Evolutionary conservation across 2,329 filamentous ascomycete genomes (phyloP), one percentile per base, ranked within the genome.

Genomic region (Cordyceps pruinosa): DNA sequence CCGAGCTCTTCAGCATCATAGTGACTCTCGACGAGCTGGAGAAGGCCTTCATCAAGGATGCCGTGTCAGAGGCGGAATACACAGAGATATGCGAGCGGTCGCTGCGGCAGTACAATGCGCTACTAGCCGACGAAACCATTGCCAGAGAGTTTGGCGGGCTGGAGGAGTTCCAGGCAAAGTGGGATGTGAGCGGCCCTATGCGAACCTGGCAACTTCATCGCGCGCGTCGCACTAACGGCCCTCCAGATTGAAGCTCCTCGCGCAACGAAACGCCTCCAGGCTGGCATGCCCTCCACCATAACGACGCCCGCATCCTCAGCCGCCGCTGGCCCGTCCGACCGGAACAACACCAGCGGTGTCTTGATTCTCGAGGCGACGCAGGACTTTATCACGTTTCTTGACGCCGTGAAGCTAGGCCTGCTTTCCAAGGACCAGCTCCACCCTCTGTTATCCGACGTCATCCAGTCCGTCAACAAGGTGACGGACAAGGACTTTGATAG

Each of bases 341-440:
- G 72, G 75, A 65, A 42, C 28, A 79, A 77, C 62, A 77, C 79
- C 35, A 81, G 79, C 61, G 82, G 84, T 10, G 76, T 84, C 3
- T 72, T 97, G 35, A 95, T 97, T 58, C 77, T 95, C 42, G 87
- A 93, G 62, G 94, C 94, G 2, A 97, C 93, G 1, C 92, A 99
- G 72, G 95, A 97, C 70, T 99, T 99, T 71, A 99, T 99, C 72
- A 99, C 94, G 0, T 93, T 99, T 68, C 82, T 99, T 53, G 94
- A 99, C 69, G 95, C 94, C 17, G 81, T 99, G 65, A 92, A 92
- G 69, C 84, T 99, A 56, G 92, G 93, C 45, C 84, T 97, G 66
- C 79, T 96, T 12, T 93, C 93, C 48, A 99, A 99, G 69, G 93
- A 97, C 71, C 91, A 94, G 61, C 77, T 99, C n/a, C 95, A 99